Base-by-base conservation (phyloP, 1,139 yeast species). In the Arxiozyma slooffiae region DNA sequence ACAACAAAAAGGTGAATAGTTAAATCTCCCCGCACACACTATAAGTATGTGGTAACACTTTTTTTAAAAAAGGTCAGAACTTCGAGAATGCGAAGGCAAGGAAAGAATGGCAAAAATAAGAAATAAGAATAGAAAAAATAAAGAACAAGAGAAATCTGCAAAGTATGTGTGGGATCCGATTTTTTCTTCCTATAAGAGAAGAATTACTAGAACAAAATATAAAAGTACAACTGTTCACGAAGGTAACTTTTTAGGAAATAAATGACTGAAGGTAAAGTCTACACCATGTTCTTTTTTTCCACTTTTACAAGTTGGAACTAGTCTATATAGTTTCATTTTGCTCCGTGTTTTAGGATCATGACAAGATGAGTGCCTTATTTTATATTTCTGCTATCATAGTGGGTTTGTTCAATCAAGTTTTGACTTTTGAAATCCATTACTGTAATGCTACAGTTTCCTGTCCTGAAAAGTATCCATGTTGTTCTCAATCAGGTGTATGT, bases 401-500 rank as follows among this genome's bases (percentile, higher is more conserved):
- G 16, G 45, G 16, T 9, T 16, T 42, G 16, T 4, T 42, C 7
- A 14, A 38, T 21, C 45, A 30, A 23, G 38, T 40, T 18, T 18
- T 45, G 24, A 55, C 56, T 14, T 18, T 20, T 6, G 56, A 62
- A 1, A 52, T 52, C 5, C 49, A 44, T 23, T 14, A 11, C 17
- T 63, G 71, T 60, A 62, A 66, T 47, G 57, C 66, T 2, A 60
- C 67, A 1, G 50, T 55, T 3, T 48, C 61, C 4, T 87, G 96
- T 70, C 96, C 95, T 0, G 80, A 83, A 61, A 75, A 73, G 41
- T 54, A 63, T 18, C 96, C 96, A 52, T 87, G 96, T 67, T 87
- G 96, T 67, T 80, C 87, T 17, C 85, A 81, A 61, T 82, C 77
- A 59, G 95, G 95, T 46, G 71, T 67, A 18, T 87, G 96, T 74